Evolutionary conservation across 148 eudicot species (phyloP), one percentile per base, ranked within the genome.

Genomic region (Chenopodium album): DNA sequence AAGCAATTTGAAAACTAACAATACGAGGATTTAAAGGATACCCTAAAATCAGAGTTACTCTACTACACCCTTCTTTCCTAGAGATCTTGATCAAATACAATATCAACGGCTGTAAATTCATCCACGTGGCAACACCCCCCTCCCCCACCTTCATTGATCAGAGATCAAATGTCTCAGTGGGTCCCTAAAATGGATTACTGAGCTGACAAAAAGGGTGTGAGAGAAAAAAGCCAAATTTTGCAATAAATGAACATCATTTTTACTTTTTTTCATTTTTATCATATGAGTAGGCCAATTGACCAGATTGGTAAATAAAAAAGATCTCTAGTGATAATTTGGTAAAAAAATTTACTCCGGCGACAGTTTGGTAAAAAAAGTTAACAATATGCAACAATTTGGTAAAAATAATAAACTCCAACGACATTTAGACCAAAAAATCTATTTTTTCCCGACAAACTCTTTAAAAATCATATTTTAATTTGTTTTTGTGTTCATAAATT

Each of bases 21-120:
- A 71, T 80, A 80, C 82, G 82, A 72, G 82, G 82, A 71, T 71
- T 7, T 60, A 78, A 80, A 11, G 34, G 34, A 65, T 65, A 68
- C 59, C 70, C 54, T 14, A 46, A 64, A 14, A 7, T 1, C 46
- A 29, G 71, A 78, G 8, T 23, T 9, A 66, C 12, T 56, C 62
- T 13, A 14, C 20, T 17, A 56, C 22, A 56, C 17, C 14, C 10
- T 29, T 2, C 29, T 59, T 34, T 73, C 46, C 59, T 41, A 17
- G 28, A 73, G 47, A 71, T 71, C 31, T 64, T n/a, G 26, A 64
- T 79, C 50, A 50, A 11, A 0, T 52, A 69, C 0, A 23, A 28
- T 17, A 29, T 76, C 60, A 41, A 68, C 80, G 75, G 48, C 31
- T 23, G 12, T 26, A 2, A 23, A 23, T 13, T 0, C 7, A 13